Base-by-base conservation (phyloP, 1,139 yeast genomes). In the Torulaspora pretoriensis region DNA sequence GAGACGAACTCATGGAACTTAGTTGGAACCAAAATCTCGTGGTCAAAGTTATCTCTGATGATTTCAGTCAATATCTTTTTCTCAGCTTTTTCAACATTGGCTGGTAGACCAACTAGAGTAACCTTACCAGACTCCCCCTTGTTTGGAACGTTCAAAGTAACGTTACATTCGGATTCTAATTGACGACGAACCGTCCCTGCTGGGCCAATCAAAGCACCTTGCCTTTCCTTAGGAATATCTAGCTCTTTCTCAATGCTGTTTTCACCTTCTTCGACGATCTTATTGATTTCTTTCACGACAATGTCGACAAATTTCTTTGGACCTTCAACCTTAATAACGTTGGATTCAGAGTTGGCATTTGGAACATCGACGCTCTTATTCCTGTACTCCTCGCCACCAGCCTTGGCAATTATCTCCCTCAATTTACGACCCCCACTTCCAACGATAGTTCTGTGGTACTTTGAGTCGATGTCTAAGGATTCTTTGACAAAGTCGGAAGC, bases 401-500 rank as follows among this genome's bases (percentile, higher is more conserved):
- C 96, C 48, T 78, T 77, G 46, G 77, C 63, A 50, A 90, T 79
- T 47, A 92, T 84, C 43, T 81, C 86, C 56, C 83, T 80, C 72
- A 86, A 79, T 30, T 75, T 78, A 29, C 83, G 72, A 45, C 97
- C 97, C 50, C 82, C 81, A 46, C 82, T 77, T 35, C 98, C 98
- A 57, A 90, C 80, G 57, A 92, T 73, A 51, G 76, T 78, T 60
- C 83, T 83, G 67, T 85, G 94, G 70, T 80, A 83, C 64, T 84
- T 80, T 45, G 87, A 83, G 56, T 85, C 84, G 48, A 94, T 89
- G 22, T 53, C 56, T 47, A 92, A 61, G 23, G 80, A 72, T 49
- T 76, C 77, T 27, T 81, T 75, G 33, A 79, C 74, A 48, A 73
- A 74, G 68, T 87, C 88, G 52, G 83, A 80, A 44, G 81, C 73